phyloP scores from a whole-genome alignment of 768 basidiomycete species.

The Rubroboletus pulcherrimus region DNA sequence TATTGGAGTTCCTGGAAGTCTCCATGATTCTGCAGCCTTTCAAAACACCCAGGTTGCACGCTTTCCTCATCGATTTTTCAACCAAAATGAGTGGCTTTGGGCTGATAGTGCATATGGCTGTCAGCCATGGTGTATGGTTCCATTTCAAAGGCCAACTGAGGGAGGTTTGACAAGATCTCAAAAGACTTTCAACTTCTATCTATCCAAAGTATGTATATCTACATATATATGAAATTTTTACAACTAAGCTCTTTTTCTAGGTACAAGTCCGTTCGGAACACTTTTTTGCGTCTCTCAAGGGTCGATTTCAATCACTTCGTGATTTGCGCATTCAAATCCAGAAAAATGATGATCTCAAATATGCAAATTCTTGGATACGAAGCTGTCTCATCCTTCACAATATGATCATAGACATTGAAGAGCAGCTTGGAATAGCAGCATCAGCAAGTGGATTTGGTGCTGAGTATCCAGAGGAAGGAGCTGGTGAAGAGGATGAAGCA shows the following conservation, averaged over 20 bases:
- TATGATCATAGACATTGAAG: constrained; percentile 16
- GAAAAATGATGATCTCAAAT: neutral
- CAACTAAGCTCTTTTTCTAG: neutral
- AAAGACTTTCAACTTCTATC: constrained; percentile 20
- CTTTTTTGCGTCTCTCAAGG: constrained; percentile 13
- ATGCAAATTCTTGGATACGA: constrained; percentile 1
- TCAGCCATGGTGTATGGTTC: constrained; percentile 23
- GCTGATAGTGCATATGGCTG: constrained; percentile 15
- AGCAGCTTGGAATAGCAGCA: neutral
- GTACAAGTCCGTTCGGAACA: constrained; percentile 4
- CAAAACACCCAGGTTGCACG: neutral
- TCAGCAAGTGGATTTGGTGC: neutral
- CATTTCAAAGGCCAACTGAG: constrained; percentile 22
- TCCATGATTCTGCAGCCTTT: constrained; percentile 12
- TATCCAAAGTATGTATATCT: constrained; percentile 18
- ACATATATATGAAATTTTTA: neutral
- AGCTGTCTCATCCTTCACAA: constrained; percentile 12
- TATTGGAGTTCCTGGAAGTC: constrained; percentile 12
- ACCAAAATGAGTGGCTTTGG: constrained; percentile 16
- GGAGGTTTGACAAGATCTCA: constrained; percentile 15
- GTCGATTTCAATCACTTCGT: constrained; percentile 6
- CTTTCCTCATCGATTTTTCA: neutral
- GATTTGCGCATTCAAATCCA: constrained; percentile 13
- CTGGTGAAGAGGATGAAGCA: neutral
- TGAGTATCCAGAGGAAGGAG: neutral